Conservation (phyloP, 169 alveolate genomes). For the Besnoitia besnoiti region DNA sequence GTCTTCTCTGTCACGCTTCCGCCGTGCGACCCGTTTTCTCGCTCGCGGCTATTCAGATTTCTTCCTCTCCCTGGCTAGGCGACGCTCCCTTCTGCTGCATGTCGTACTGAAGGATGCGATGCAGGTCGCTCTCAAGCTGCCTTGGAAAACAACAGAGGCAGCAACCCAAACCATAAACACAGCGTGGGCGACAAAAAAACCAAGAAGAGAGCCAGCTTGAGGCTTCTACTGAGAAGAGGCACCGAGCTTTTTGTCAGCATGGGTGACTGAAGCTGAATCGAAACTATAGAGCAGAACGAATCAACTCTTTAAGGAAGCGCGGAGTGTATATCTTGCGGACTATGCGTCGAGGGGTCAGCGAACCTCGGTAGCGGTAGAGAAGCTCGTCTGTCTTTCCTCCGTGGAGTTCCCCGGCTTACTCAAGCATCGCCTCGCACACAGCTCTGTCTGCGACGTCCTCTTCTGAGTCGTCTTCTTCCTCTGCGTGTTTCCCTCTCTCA, state of each 20-base stretch:
- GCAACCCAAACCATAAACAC: not conserved
- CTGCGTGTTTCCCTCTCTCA: not conserved
- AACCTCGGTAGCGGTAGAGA: not conserved
- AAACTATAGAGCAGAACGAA: too few species aligned
- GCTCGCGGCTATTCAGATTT: not conserved
- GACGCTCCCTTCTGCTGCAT: not conserved
- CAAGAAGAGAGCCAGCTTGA: too few species aligned
- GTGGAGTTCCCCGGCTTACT: not conserved
- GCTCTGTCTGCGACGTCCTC: not conserved
- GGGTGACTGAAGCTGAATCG: too few species aligned
- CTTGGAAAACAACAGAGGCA: not conserved
- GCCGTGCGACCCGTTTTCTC: not conserved
- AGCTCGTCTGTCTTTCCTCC: too few species aligned
- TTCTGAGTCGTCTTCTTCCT: not conserved
- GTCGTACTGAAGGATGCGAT: slow-evolving; percentile 42
- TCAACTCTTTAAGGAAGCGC: too few species aligned
- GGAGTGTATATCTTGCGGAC: too few species aligned
- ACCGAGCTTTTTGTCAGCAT: too few species aligned
- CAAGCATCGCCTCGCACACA: not conserved
- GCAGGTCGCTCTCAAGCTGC: slow-evolving; percentile 51
- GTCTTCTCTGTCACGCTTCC: too few species aligned
- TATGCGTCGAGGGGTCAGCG: too few species aligned
- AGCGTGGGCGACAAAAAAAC: too few species aligned
- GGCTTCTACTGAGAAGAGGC: too few species aligned
- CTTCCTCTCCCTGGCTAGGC: not conserved